A percentile compares a stretch with the other conserved stretches of the same genome.
phyloP scores from a whole-genome alignment of 176 grass and related monocot genomes.

The Areca catechu region DNA sequence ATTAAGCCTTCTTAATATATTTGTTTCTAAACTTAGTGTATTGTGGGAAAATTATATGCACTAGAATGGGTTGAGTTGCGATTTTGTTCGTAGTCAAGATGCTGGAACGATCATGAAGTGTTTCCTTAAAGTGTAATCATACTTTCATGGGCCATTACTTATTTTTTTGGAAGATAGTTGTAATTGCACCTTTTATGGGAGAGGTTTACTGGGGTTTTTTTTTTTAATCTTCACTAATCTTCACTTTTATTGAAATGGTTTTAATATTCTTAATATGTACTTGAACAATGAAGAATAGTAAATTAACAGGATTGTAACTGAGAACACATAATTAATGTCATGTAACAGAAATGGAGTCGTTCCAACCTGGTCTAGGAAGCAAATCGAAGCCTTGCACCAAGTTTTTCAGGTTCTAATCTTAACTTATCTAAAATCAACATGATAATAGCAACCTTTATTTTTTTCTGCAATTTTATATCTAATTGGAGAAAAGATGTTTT shows the following conservation, averaged over 20 bases:
- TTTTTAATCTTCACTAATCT: too few species aligned
- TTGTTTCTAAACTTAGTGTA: too few species aligned
- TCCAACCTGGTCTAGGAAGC: constrained; percentile 95
- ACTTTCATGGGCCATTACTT: too few species aligned
- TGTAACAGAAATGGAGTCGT: constrained; percentile 98
- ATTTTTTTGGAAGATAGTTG: too few species aligned
- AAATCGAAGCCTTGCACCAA: constrained; percentile 99
- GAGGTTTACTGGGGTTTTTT: too few species aligned
- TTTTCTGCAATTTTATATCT: constrained; percentile 16
- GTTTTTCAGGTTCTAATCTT: constrained; percentile 98
- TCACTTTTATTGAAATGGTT: constrained; percentile 21
- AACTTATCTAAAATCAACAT: constrained; percentile 55
- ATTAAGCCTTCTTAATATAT: too few species aligned
- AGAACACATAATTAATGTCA: constrained; percentile 78
- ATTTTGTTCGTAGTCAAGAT: too few species aligned
- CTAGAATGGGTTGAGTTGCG: too few species aligned
- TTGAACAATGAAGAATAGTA: constrained; percentile 31
- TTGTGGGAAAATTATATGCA: too few species aligned
- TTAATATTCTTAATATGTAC: constrained; percentile 35
- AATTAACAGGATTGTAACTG: constrained; percentile 43
- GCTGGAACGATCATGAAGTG: too few species aligned
- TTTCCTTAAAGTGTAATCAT: too few species aligned
- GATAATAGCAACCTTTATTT: constrained; percentile 48
- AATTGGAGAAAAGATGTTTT: constrained; percentile 6
- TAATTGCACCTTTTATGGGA: too few species aligned